Evolutionary conservation across 305 asterid genomes (phyloP), one percentile per base, ranked within the genome.

Genomic region (Coffea humblotiana): DNA sequence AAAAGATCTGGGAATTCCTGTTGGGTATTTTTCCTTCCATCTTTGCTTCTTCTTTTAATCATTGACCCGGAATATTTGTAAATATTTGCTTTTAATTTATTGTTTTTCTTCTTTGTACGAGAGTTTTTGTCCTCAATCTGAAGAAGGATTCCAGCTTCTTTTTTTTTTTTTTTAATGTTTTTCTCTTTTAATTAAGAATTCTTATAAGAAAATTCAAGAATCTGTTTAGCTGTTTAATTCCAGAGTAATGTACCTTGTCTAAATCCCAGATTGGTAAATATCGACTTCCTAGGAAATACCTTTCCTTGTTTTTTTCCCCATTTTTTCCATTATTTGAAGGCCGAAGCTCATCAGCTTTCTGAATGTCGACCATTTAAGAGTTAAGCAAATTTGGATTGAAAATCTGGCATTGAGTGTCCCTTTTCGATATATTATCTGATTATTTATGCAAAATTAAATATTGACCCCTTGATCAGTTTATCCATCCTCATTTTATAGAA

Each of bases 331-430:
- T 32, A 32, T 32, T 32, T 32, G 32, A 32, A 32, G 32, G 32
- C 32, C 32, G 32, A 32, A 32, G 32, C 32, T 32, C 56, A 27
- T 47, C 40, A 64, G 64, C 45, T 9, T 72, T 79, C n/a, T 65
- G 66, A 19, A 52, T 75, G 72, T 75, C 70, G 83, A 81, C 83
- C 76, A 63, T 68, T 81, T 76, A n/a, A 6, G 7, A 14, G 27
- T 65, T 74, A 23, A 76, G 32, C 58, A 78, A 72, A 43, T 32
- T 51, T 76, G 47, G 51, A 61, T 66, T 76, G 7, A 25, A 45
- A 61, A 60, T 10, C 40, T 76, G 69, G 12, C 12, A 8, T 25
- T 64, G 37, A 64, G 15, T 4, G 35, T 3, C 19, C 37, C 6
- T 63, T 27, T 15, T n/a, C 13, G n/a, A 61, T 64, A 25, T 10